Base-by-base conservation (phyloP, 768 basidiomycete species). In the Lactifluus rugatus region DNA sequence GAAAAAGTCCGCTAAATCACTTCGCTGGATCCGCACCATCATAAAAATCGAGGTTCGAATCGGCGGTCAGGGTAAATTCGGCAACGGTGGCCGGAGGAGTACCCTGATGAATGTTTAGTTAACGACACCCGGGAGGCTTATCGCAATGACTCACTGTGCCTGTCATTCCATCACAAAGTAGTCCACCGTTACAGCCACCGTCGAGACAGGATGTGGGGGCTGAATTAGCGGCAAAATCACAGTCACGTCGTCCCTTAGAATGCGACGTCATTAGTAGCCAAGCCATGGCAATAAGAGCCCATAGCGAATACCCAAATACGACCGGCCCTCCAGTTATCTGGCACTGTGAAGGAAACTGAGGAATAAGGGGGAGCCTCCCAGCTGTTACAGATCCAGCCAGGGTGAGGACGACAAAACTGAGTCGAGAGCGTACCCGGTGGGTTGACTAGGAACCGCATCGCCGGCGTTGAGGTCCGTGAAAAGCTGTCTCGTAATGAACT, bases 171-270 rank as follows among this genome's bases (percentile, higher is more conserved):
- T 73, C 70, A 52, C 74, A 75, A 21, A 66, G 48, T 0, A 75
- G 65, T 39, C 75, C 75, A 47, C 75, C 72, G 44, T 71, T 74
- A 64, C 74, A 74, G 25, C 73, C 73, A n/a, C 76, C 75, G 23
- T 69, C 70, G 1, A 67, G 44, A 61, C 75, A 76, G 16, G 70
- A 66, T 26, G 67, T 65, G 10, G 34, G 34, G 34, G 8, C 34
- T 11, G 34, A 11, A 11, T 34, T 34, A 28, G 57, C 62, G 28
- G 58, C 63, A 69, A 76, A 76, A 54, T 74, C 62, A 62, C 75
- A 75, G 59, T 72, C 64, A 19, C 73, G 71, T 44, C 74, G 73
- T 42, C 61, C 74, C 72, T 73, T 52, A 5, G 34, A n/a, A 28
- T 45, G 7, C 8, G 9, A 23, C 25, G 34, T 14, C 9, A 41